Conservation (phyloP, 257 asterid species). For the Primulina eburnea region DNA sequence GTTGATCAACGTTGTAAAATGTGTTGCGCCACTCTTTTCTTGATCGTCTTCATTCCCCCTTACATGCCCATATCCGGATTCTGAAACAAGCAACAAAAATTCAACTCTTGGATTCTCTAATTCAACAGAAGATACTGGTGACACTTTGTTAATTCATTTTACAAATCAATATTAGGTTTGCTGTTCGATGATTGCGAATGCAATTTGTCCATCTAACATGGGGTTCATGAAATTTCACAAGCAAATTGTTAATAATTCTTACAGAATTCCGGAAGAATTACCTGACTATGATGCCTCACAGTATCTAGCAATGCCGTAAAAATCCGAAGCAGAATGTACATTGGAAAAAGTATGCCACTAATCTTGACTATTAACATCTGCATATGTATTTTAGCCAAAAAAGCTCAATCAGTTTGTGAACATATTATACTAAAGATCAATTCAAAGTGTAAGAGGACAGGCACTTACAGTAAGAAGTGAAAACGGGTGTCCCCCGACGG, state of each 20-base stretch:
- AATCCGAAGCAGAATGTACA: not conserved
- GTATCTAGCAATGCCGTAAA: not conserved
- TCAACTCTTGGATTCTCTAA: no score
- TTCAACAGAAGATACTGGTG: no score
- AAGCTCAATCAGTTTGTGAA: not conserved
- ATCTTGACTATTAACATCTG: not conserved
- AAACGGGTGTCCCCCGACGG: not conserved
- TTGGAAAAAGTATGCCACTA: not conserved
- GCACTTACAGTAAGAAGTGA: not conserved
- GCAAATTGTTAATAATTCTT: not conserved
- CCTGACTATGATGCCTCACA: not conserved
- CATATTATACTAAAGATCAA: not conserved
- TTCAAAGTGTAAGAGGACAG: not conserved
- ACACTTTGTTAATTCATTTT: no score
- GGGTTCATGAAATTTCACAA: not conserved
- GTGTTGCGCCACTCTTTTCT: slow-evolving; percentile 18
- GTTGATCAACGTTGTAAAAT: slow-evolving; percentile 17
- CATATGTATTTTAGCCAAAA: not conserved
- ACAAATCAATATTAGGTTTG: no score
- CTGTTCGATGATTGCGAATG: not conserved
- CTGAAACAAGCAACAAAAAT: slow-evolving; percentile 25
- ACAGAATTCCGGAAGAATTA: not conserved
- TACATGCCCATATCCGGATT: slow-evolving; percentile 17
- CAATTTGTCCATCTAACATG: not conserved
- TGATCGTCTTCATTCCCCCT: slow-evolving; percentile 30